A percentile compares a stretch with the other conserved stretches of the same genome.
phyloP scores from a whole-genome alignment of 2,329 filamentous ascomycete genomes.

The Microsporum ferrugineum region DNA sequence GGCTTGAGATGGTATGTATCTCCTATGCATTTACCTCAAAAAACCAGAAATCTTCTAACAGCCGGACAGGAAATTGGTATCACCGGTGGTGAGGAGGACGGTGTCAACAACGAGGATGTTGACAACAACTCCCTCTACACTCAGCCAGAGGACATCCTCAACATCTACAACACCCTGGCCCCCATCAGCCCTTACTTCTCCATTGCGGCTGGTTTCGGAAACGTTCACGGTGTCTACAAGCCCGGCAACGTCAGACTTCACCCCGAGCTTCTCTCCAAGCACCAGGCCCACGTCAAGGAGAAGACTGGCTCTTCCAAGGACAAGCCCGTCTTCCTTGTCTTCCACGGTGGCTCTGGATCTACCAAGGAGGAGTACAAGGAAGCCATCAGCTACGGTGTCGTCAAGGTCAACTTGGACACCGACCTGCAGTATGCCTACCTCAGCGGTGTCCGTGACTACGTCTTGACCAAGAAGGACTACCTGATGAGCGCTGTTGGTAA shows the following conservation, averaged over 20 bases:
- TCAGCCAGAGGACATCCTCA: slow-evolving; percentile 89
- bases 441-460: slow-evolving; percentile 83
- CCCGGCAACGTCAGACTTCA: slow-evolving; percentile 94
- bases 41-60: background rate
- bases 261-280: slow-evolving; percentile 90
- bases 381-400: slow-evolving; percentile 84
- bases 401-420: slow-evolving; percentile 99
- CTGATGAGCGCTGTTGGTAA: slow-evolving; percentile 78
- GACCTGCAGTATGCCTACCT: slow-evolving; percentile 96
- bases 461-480: slow-evolving; percentile 92
- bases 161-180: slow-evolving; percentile 76
- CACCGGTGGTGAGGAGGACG: slow-evolving; percentile 94
- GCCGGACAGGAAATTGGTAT: slow-evolving; percentile 62
- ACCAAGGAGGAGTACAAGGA: slow-evolving; percentile 80
- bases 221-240: slow-evolving; percentile 99
- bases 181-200: slow-evolving; percentile 93
- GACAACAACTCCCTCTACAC: slow-evolving; percentile 97
- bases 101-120: slow-evolving; percentile 95
- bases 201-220: slow-evolving; percentile 95
- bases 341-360: slow-evolving; percentile 94
- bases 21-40: too few relatives aligned
- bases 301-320: slow-evolving; percentile 58
- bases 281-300: slow-evolving; percentile 83
- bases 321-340: slow-evolving; percentile 98
- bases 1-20: slow-evolving; percentile 79